Percentiles rank a stretch among this genome's conserved stretches.
phyloP scores from a whole-genome alignment of 2,329 filamentous ascomycete species.

The Cryphonectria parasitica region DNA sequence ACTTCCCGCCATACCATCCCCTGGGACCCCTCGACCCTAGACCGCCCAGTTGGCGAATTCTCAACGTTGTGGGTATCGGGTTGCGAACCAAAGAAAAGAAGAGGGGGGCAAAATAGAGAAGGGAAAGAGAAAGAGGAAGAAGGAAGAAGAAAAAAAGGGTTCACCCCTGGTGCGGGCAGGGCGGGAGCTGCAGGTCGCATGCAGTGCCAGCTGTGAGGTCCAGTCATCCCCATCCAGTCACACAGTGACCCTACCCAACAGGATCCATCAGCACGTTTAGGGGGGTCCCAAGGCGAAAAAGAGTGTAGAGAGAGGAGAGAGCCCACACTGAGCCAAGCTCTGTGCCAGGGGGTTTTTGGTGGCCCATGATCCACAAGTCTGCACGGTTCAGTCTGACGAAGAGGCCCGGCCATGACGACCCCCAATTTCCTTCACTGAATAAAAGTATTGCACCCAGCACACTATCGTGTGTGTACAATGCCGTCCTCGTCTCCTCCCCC shows the following conservation, averaged over 20 bases:
- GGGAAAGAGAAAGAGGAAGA: not conserved
- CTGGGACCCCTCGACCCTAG: not conserved
- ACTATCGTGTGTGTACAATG: conserved; percentile 25
- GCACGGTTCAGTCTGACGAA: conserved; percentile 12
- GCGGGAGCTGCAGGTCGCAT: not conserved
- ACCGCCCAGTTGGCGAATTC: conserved; percentile 13
- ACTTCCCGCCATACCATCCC: not conserved
- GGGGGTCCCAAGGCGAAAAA: not conserved
- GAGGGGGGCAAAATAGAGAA: not conserved
- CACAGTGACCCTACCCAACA: not conserved
- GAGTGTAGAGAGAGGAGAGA: not conserved
- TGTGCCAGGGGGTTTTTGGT: not conserved
- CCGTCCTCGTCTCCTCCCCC: conserved; percentile 29
- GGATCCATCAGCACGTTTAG: conserved; percentile 1
- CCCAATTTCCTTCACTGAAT: conserved; percentile 28
- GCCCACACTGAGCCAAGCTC: conserved; percentile 3
- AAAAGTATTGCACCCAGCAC: conserved; percentile 22
- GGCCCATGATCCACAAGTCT: conserved; percentile 4
- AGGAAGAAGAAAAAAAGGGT: not conserved
- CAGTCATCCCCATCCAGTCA: conserved; percentile 5
- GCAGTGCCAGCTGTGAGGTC: conserved; percentile 15
- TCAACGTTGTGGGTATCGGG: conserved; percentile 11
- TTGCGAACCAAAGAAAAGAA: not conserved
- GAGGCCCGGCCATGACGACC: conserved; percentile 23
- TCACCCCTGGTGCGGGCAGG: too few relatives aligned